Conservation (phyloP, 768 basidiomycete genomes). For the Galerina sulciceps region DNA sequence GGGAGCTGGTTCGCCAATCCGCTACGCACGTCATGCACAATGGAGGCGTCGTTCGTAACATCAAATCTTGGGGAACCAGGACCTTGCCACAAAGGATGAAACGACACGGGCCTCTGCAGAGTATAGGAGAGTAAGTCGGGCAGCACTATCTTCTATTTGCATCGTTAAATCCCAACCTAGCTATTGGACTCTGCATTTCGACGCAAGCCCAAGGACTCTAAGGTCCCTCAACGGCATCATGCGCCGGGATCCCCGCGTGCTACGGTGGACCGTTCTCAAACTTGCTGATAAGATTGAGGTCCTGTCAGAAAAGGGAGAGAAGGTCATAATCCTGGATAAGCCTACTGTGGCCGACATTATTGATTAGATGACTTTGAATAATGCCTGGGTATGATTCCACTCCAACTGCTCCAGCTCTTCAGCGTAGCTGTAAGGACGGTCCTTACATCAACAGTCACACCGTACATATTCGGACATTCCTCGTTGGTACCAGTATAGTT, state of each 20-base stretch:
- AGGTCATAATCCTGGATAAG: conserved; percentile 38
- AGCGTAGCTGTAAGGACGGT: too few relatives aligned
- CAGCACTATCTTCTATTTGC: not conserved
- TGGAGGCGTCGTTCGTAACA: conserved; percentile 82
- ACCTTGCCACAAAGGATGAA: conserved; percentile 78
- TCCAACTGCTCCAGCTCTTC: too few relatives aligned
- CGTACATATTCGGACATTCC: too few relatives aligned
- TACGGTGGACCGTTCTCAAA: conserved; percentile 83
- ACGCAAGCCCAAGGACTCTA: conserved; percentile 77
- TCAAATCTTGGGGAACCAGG: conserved; percentile 76
- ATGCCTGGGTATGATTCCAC: too few relatives aligned
- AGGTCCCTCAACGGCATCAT: conserved; percentile 67
- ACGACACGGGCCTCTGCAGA: conserved; percentile 57
- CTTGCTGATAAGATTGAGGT: conserved; percentile 76
- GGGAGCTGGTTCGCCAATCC: conserved; percentile 71
- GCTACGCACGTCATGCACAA: conserved; percentile 72
- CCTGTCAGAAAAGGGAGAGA: conserved; percentile 54
- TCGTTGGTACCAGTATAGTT: too few relatives aligned
- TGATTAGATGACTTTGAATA: conserved; percentile 7
- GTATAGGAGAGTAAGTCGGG: conserved; percentile 74
- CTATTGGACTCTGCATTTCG: conserved; percentile 92
- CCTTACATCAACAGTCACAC: too few relatives aligned
- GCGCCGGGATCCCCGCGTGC: conserved; percentile 79
- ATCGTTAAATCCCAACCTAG: conserved; percentile 40
- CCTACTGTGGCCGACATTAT: conserved; percentile 22